These are phyloP conservation scores for Sinapis alba DNA, from an alignment of 441 rosid species.

Conservation along the genomic window DNA sequence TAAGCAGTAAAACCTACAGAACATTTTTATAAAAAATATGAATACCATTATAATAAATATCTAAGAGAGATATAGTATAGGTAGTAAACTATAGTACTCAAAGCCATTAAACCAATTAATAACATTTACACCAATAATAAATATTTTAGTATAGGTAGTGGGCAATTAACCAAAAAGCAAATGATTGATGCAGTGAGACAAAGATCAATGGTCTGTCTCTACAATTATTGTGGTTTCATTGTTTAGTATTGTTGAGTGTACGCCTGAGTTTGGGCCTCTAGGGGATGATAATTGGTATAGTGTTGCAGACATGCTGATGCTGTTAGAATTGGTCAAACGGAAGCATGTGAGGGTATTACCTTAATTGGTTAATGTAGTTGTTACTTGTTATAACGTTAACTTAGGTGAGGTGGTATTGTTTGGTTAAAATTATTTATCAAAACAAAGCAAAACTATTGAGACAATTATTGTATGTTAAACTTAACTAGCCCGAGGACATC, in stretches of 20 bases:
- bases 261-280: neutral
- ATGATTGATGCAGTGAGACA: neutral
- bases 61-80: neutral
- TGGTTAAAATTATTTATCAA: neutral
- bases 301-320: neutral
- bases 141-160: neutral
- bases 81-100: too few relatives aligned
- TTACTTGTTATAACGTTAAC: neutral
- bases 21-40: neutral
- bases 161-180: neutral
- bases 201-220: neutral
- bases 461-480: neutral
- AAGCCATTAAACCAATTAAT: too few relatives aligned
- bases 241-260: neutral
- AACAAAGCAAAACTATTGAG: neutral
- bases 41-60: neutral
- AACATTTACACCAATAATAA: too few relatives aligned
- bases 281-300: neutral
- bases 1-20: neutral
- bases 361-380: neutral
- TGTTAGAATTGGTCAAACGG: neutral
- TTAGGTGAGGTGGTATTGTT: neutral
- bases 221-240: neutral
- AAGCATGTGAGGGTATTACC: neutral
- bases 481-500: neutral